Percentiles rank a stretch among this genome's conserved stretches.
These are phyloP conservation scores for Carallia brachiata DNA, from an alignment of 345 rosid genomes.

Conservation along the genomic window DNA sequence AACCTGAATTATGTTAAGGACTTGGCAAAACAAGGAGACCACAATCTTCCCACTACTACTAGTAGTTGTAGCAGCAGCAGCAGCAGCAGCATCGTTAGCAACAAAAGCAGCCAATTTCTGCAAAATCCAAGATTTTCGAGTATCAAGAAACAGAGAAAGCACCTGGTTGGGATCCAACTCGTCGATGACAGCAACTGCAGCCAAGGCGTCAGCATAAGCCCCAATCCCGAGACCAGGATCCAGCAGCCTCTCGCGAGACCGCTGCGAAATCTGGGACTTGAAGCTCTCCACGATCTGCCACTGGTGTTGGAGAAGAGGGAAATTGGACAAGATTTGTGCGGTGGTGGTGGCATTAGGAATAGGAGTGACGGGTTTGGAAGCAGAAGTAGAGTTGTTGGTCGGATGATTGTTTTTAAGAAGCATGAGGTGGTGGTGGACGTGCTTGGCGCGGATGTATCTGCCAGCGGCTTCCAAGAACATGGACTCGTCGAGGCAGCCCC, in stretches of 20 bases:
- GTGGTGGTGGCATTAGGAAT: not conserved
- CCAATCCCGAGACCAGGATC: constrained; percentile 59
- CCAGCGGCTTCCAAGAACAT: constrained; percentile 87
- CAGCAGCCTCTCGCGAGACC: constrained; percentile 77
- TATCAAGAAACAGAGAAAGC: constrained; percentile 67
- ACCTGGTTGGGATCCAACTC: constrained; percentile 72
- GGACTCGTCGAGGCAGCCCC: constrained; percentile 93
- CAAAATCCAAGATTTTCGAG: constrained; percentile 73
- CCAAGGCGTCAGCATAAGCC: constrained; percentile 78
- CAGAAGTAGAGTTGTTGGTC: not conserved
- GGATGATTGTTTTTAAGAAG: not conserved
- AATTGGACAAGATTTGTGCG: constrained; percentile 53
- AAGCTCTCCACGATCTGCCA: constrained; percentile 98
- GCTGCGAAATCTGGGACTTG: constrained; percentile 89
- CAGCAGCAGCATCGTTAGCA: constrained; percentile 32
- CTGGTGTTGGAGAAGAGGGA: constrained; percentile 89
- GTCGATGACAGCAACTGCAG: constrained; percentile 83
- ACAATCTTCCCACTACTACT: constrained; percentile 25
- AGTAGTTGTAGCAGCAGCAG: not conserved
- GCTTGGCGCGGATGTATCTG: constrained; percentile 77
- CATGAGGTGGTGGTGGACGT: constrained; percentile 56
- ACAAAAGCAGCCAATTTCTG: constrained; percentile 57
- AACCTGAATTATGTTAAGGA: constrained; percentile 67
- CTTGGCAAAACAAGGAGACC: constrained; percentile 69
- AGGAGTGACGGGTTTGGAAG: too few relatives aligned